Percentiles rank a stretch among this genome's conserved stretches.
These are phyloP conservation scores for Hymenoscyphus repandus DNA, from an alignment of 2,329 filamentous ascomycete genomes.

Conservation along the genomic window DNA sequence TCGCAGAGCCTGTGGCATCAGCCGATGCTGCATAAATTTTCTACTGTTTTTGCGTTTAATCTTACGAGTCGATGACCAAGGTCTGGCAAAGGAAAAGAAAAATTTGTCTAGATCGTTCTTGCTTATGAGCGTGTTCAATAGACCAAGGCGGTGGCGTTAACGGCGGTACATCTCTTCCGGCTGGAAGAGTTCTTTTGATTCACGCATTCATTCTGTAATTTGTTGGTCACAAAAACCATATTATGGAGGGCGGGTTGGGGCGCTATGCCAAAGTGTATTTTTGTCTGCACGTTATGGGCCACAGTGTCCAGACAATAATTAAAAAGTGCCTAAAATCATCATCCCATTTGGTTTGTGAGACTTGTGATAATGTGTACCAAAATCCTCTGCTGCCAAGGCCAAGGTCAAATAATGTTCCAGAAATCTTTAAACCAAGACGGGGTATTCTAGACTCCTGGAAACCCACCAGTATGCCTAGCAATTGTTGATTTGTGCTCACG, in stretches of 20 bases:
- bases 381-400: no score
- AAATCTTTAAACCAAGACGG: no score
- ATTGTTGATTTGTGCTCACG: no score
- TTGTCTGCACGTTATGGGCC: no score
- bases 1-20: conserved; percentile 71
- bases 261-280: no score
- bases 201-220: conserved; percentile 1
- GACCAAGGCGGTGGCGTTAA: conserved; percentile 12
- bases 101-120: conserved; percentile 10
- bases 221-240: neutral
- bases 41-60: conserved; percentile 3
- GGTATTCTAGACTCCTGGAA: no score
- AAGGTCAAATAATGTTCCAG: no score
- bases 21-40: conserved; percentile 69
- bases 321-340: no score
- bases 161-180: neutral
- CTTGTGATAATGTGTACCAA: no score
- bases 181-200: conserved; percentile 1
- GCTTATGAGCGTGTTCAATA: conserved; percentile 15
- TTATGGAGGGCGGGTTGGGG: neutral
- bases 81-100: conserved; percentile 3
- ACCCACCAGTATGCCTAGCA: no score
- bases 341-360: no score
- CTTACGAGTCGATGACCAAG: conserved; percentile 11
- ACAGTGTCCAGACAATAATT: no score